Conservation (phyloP, 768 basidiomycete species). For the Tylopilus balloui region DNA sequence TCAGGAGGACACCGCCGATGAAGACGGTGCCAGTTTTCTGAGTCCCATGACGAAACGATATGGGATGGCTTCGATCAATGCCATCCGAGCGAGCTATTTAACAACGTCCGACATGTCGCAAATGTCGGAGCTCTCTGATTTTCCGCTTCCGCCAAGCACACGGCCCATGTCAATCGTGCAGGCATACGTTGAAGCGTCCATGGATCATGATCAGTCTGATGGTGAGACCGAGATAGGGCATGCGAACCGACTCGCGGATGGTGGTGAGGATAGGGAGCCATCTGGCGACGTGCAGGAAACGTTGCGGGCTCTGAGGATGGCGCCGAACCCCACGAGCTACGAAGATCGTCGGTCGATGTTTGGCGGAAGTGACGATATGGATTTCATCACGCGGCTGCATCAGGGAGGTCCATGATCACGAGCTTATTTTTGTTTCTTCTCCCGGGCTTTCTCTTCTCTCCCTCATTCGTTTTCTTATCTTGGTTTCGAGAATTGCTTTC, state of each 20-base stretch:
- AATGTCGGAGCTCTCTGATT: slow-evolving; percentile 71
- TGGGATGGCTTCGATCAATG: slow-evolving; percentile 29
- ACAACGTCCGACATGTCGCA: slow-evolving; percentile 56
- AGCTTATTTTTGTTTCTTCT: neutral
- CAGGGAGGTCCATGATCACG: slow-evolving; percentile 10
- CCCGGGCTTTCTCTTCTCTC: neutral
- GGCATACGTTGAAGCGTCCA: slow-evolving; percentile 37
- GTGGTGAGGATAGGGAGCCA: neutral
- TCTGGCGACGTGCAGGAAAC: slow-evolving; percentile 15
- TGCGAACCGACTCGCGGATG: neutral
- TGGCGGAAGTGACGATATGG: slow-evolving; percentile 24
- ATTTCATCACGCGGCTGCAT: slow-evolving; percentile 16
- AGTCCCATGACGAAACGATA: slow-evolving; percentile 18
- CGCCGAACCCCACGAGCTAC: slow-evolving; percentile 5
- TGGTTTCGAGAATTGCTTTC: slow-evolving; percentile 11
- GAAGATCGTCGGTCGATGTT: slow-evolving; percentile 24
- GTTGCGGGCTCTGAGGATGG: slow-evolving; percentile 10
- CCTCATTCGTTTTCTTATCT: neutral
- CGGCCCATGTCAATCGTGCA: slow-evolving; percentile 38
- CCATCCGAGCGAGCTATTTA: slow-evolving; percentile 52
- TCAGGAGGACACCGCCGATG: slow-evolving; percentile 5
- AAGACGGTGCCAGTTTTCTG: slow-evolving; percentile 4
- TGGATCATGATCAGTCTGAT: neutral
- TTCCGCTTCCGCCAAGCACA: slow-evolving; percentile 56
- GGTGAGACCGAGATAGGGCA: neutral